These are phyloP conservation scores for Citeromyces hawaiiensis DNA, from an alignment of 1,139 yeast species.

Conservation along the genomic window DNA sequence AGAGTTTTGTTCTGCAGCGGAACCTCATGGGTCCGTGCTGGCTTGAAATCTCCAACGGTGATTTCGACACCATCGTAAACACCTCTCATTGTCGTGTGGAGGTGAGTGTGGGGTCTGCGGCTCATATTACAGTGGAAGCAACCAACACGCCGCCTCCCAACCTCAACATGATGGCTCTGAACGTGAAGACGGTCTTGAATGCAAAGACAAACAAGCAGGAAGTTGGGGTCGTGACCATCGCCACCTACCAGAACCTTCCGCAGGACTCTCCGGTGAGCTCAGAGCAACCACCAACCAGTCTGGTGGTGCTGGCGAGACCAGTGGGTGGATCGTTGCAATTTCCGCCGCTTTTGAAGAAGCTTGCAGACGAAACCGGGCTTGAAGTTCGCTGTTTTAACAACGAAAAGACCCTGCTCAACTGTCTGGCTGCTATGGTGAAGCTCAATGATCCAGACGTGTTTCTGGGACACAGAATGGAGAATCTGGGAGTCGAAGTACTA, in stretches of 20 bases:
- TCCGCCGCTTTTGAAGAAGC: constrained; percentile 61
- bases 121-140: constrained; percentile 29
- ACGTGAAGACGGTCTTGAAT: constrained; percentile 74
- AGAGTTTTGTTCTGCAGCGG: constrained; percentile 71
- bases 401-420: constrained; percentile 63
- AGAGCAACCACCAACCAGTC: constrained; percentile 36
- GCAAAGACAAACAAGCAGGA: constrained; percentile 67
- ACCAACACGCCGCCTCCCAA: constrained; percentile 33
- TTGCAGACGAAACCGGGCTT: constrained; percentile 37
- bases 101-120: constrained; percentile 41
- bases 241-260: constrained; percentile 51
- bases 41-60: constrained; percentile 59
- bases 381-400: constrained; percentile 46
- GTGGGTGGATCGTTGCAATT: constrained; percentile 38
- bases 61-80: constrained; percentile 45
- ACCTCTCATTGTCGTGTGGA: constrained; percentile 79
- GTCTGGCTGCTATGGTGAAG: constrained; percentile 61
- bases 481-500: constrained; percentile 64
- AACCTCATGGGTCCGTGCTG: constrained; percentile 97
- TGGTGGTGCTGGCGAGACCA: constrained; percentile 68
- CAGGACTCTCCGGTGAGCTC: constrained; percentile 63
- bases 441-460: constrained; percentile 80
- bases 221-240: constrained; percentile 68
- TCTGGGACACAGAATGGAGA: constrained; percentile 78
- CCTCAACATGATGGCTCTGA: constrained; percentile 58